Evolutionary conservation across 768 basidiomycete species (phyloP).

Genomic region (Leccinum longicurvipes): DNA sequence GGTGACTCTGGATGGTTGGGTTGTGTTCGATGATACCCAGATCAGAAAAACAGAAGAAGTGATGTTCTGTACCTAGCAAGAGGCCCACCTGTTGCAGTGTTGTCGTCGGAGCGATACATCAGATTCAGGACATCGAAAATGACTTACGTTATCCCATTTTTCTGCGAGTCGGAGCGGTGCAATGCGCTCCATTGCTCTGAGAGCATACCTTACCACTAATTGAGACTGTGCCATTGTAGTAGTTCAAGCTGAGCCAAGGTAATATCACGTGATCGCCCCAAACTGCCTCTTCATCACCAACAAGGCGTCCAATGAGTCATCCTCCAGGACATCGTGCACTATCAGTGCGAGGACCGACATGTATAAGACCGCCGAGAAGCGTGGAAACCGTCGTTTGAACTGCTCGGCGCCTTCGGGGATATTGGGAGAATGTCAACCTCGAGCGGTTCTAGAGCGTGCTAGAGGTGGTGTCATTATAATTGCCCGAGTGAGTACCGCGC

Average conservation of each 20-base stretch:
- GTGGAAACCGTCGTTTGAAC: no score
- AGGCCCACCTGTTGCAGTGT: constrained; percentile 57
- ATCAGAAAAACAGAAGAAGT: constrained; percentile 6
- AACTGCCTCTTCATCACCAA: no score
- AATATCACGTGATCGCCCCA: no score
- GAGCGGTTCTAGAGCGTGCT: no score
- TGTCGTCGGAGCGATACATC: constrained; percentile 3
- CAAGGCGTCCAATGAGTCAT: no score
- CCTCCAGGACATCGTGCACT: no score
- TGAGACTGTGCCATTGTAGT: constrained; percentile 13
- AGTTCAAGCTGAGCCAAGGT: not conserved
- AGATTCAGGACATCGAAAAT: not conserved
- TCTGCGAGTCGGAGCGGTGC: constrained; percentile 86
- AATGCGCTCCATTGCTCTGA: constrained; percentile 74
- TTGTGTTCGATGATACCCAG: not conserved
- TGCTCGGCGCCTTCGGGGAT: no score
- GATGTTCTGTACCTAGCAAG: constrained; percentile 53
- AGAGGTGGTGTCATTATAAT: no score
- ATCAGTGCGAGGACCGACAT: no score
- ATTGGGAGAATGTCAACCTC: no score
- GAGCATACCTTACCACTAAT: constrained; percentile 42
- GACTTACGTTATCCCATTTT: constrained; percentile 90
- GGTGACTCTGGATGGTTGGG: constrained; percentile 47
- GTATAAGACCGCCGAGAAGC: no score
- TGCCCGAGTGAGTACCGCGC: no score